Evolutionary conservation across 306 rosid species (phyloP).

Genomic region (Luffa aegyptiaca): DNA sequence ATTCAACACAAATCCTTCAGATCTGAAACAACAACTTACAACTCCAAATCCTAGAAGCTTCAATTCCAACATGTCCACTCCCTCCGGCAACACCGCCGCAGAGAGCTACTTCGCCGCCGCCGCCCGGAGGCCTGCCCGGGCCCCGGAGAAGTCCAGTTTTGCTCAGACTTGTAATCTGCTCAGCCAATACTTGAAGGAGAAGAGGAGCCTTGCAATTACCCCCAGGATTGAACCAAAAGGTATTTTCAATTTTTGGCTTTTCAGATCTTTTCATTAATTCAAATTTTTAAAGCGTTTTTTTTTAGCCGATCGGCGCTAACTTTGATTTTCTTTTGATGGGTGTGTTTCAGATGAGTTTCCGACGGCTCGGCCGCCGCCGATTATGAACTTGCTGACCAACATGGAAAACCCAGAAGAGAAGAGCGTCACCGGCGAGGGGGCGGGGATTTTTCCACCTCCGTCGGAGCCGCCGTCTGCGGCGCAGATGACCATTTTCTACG

Average conservation of each 20-base stretch:
- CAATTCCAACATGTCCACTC: neutral
- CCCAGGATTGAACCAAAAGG: constrained; percentile 6
- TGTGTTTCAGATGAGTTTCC: constrained; percentile 10
- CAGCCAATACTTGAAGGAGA: constrained; percentile 72
- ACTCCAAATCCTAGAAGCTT: neutral
- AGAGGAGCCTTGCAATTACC: constrained; percentile 27
- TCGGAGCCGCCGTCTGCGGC: constrained; percentile 19
- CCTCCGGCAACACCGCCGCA: constrained; percentile 13
- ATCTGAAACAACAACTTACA: neutral
- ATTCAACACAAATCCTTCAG: neutral
- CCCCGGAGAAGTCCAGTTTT: constrained; percentile 51
- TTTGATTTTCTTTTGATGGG: neutral
- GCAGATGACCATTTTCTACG: constrained; percentile 61
- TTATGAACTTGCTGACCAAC: constrained; percentile 34
- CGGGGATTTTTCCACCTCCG: constrained; percentile 33
- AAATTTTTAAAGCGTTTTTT: no score
- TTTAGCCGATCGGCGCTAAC: neutral
- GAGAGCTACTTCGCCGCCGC: constrained; percentile 8
- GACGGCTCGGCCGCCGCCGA: constrained; percentile 5
- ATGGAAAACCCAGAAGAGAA: constrained; percentile 28
- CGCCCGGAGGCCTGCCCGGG: constrained; percentile 25
- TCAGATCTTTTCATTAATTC: neutral
- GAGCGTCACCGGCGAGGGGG: neutral
- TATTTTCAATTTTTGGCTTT: neutral
- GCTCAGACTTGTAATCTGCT: constrained; percentile 60